phyloP scores from a whole-genome alignment of 768 basidiomycete genomes.

The Lentinula raphanica region DNA sequence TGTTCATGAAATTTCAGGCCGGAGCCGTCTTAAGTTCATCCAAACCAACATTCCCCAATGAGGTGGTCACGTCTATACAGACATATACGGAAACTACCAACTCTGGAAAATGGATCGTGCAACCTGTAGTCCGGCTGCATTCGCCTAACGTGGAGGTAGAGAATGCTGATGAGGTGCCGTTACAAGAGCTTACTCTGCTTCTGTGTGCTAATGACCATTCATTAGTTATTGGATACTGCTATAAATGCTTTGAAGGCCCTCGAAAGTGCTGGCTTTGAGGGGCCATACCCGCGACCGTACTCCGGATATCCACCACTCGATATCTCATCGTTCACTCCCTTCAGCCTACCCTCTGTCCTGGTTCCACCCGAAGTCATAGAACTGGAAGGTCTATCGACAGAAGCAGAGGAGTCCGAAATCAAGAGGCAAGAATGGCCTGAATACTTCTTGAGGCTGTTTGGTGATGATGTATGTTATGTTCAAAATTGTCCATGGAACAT shows the following conservation, averaged over 20 bases:
- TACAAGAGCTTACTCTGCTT: background rate
- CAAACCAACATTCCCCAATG: conserved; percentile 52
- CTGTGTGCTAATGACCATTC: background rate
- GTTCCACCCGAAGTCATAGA: conserved; percentile 88
- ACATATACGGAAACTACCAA: conserved; percentile 59
- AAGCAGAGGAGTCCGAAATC: conserved; percentile 64
- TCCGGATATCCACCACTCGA: conserved; percentile 40
- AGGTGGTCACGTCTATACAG: conserved; percentile 70
- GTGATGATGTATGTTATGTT: conserved; percentile 39
- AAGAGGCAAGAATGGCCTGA: conserved; percentile 84
- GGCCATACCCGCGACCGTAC: conserved; percentile 63
- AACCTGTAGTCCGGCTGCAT: conserved; percentile 53
- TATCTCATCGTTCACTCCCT: conserved; percentile 36
- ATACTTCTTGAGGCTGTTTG: conserved; percentile 63
- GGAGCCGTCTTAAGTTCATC: conserved; percentile 62
- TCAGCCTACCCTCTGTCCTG: conserved; percentile 70
- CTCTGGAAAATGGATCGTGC: conserved; percentile 59
- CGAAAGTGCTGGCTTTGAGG: conserved; percentile 58
- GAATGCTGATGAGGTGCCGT: conserved; percentile 55
- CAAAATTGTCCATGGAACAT: background rate
- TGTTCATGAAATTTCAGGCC: conserved; percentile 38
- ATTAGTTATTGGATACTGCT: conserved; percentile 65
- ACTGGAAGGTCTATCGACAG: conserved; percentile 62
- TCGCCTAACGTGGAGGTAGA: conserved; percentile 38
- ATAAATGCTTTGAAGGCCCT: conserved; percentile 57